Conservation (phyloP, 1,284 basidiomycete genomes). For the Marasmius tenuissimus region DNA sequence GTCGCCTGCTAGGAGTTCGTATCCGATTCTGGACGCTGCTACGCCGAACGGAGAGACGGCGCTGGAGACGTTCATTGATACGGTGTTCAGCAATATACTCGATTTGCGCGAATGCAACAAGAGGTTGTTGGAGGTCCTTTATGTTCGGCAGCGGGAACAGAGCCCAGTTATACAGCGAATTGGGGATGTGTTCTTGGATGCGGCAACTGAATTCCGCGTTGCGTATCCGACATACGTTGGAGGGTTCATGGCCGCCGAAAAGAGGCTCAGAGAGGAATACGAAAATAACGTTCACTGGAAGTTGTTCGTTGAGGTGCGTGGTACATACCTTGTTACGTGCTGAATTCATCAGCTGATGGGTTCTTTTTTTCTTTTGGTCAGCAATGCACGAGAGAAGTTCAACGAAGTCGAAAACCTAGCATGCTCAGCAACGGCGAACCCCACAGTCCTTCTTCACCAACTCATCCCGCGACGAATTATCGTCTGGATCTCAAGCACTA, state of each 20-base stretch:
- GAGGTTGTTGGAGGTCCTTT: constrained; percentile 80
- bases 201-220: constrained; percentile 85
- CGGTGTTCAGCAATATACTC: constrained; percentile 86
- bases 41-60: background rate
- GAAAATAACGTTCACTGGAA: constrained; percentile 82
- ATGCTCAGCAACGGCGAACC: background rate
- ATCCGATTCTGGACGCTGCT: background rate
- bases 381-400: constrained; percentile 59
- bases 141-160: constrained; percentile 87
- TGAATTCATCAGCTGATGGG: background rate
- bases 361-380: constrained; percentile 18
- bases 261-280: constrained; percentile 81
- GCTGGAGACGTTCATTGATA: constrained; percentile 81
- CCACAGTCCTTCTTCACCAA: background rate
- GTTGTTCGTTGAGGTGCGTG: constrained; percentile 37
- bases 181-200: constrained; percentile 88
- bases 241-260: constrained; percentile 84
- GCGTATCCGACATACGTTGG: constrained; percentile 89
- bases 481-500: constrained; percentile 88
- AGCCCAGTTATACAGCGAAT: constrained; percentile 82
- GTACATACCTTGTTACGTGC: background rate
- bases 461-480: constrained; percentile 38
- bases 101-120: constrained; percentile 84
- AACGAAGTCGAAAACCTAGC: constrained; percentile 23
- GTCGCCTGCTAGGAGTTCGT: background rate